Evolutionary conservation across 129 eudicot species (phyloP).

Genomic region (Rutidosis leptorrhynchoides): DNA sequence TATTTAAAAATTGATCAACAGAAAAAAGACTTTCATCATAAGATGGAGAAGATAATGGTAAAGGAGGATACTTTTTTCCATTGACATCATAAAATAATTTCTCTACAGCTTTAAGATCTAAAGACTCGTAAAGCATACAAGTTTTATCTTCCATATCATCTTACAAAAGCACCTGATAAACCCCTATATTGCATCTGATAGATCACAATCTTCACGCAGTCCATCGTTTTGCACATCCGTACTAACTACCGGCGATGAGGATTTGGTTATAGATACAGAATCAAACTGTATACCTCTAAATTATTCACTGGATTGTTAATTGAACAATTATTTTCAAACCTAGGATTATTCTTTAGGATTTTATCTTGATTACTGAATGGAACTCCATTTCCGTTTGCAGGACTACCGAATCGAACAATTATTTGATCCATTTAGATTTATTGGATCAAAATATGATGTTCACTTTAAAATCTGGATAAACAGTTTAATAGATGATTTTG

Average conservation of each 20-base stretch:
- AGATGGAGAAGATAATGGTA: slow-evolving; percentile 20
- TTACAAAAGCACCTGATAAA: slow-evolving; percentile 62
- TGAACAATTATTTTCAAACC: slow-evolving; percentile 33
- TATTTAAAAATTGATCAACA: slow-evolving; percentile 27
- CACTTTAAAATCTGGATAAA: not conserved
- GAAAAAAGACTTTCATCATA: slow-evolving; percentile 25
- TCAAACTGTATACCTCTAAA: slow-evolving; percentile 39
- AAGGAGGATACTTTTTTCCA: slow-evolving; percentile 56
- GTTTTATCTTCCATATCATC: slow-evolving; percentile 56
- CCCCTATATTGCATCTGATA: slow-evolving; percentile 52
- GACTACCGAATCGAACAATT: slow-evolving; percentile 28
- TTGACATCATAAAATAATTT: slow-evolving; percentile 54
- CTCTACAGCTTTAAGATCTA: slow-evolving; percentile 64
- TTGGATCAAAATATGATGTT: not conserved
- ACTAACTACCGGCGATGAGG: slow-evolving; percentile 27
- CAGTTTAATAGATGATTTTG: not conserved
- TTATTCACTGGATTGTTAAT: slow-evolving; percentile 29
- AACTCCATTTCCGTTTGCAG: slow-evolving; percentile 27
- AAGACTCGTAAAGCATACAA: slow-evolving; percentile 44
- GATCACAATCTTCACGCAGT: slow-evolving; percentile 57
- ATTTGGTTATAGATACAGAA: slow-evolving; percentile 24
- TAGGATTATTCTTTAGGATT: slow-evolving; percentile 17
- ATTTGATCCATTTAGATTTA: slow-evolving; percentile 50
- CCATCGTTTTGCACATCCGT: slow-evolving; percentile 39
- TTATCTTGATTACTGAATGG: slow-evolving; percentile 37